A percentile compares a stretch with the other conserved stretches of the same genome.
phyloP scores from a whole-genome alignment of 192 early-diverging fungal genomes.

The Gamsiella multidivaricata region DNA sequence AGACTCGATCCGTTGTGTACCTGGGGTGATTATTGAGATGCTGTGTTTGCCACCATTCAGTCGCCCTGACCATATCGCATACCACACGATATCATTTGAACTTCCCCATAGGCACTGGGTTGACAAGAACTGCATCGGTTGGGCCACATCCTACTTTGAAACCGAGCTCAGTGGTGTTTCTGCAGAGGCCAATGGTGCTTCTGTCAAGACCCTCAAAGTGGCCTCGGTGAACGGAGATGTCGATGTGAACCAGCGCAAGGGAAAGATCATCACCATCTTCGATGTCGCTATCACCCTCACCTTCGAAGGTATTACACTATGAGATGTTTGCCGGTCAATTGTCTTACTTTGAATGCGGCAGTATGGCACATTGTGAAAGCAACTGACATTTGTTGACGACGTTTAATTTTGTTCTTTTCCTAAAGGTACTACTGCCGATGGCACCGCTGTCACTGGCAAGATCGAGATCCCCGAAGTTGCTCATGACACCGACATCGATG shows the following conservation, averaged over 20 bases:
- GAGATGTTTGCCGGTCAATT: too few species aligned
- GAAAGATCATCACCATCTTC: slow-evolving; percentile 94
- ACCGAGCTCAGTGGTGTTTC: slow-evolving; percentile 67
- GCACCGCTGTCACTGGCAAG: slow-evolving; percentile 72
- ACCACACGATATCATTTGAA: not conserved
- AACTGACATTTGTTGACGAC: not conserved
- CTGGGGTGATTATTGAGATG: not conserved
- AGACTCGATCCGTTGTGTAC: not conserved
- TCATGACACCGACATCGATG: slow-evolving; percentile 87
- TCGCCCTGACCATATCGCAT: too few species aligned
- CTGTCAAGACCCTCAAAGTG: slow-evolving; percentile 69
- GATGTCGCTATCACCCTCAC: slow-evolving; percentile 83
- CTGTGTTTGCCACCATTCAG: too few species aligned
- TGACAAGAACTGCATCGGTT: slow-evolving; percentile 90
- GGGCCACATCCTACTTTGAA: slow-evolving; percentile 89
- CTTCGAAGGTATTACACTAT: slow-evolving; percentile 84
- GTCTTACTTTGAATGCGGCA: too few species aligned
- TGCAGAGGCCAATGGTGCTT: slow-evolving; percentile 66
- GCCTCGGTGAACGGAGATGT: slow-evolving; percentile 84
- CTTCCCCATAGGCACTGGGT: slow-evolving; percentile 45
- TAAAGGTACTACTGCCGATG: slow-evolving; percentile 66
- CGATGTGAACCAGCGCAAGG: slow-evolving; percentile 96
- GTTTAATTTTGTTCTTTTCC: not conserved
- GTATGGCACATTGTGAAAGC: too few species aligned
- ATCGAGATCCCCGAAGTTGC: slow-evolving; percentile 91